Percentiles rank a stretch among this genome's conserved stretches.
These are phyloP conservation scores for Paradendryphiella salina DNA, from an alignment of 2,329 filamentous ascomycete species.

Conservation along the genomic window DNA sequence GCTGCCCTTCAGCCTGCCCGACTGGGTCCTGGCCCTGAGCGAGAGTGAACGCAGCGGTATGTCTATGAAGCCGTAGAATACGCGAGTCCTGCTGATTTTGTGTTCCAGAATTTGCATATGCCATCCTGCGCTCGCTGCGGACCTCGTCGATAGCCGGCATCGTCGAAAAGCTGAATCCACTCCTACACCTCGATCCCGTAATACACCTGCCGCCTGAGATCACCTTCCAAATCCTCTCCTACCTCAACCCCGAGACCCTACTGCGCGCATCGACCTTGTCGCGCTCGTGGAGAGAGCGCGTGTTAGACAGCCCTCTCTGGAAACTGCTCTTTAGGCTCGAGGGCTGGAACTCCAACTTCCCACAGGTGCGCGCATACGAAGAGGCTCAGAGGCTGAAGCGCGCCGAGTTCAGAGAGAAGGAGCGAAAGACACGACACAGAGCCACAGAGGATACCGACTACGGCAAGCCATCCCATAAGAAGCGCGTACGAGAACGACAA, in stretches of 20 bases:
- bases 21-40: constrained; percentile 59
- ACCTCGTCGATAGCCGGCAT: constrained; percentile 80
- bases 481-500: constrained; percentile 54
- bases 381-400: constrained; percentile 52
- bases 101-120: constrained; percentile 73
- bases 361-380: constrained; percentile 69
- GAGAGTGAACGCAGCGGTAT: constrained; percentile 61
- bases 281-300: constrained; percentile 76
- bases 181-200: constrained; percentile 92
- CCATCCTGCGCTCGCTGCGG: constrained; percentile 74
- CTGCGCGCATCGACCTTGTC: constrained; percentile 79
- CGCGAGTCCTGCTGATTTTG: constrained; percentile 7
- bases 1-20: constrained; percentile 51
- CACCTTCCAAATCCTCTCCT: constrained; percentile 84
- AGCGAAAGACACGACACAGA: constrained; percentile 53
- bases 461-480: constrained; percentile 58
- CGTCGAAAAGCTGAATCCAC: constrained; percentile 76
- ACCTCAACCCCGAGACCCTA: constrained; percentile 79
- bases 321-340: constrained; percentile 78
- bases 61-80: constrained; percentile 11
- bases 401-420: constrained; percentile 43
- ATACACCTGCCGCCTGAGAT: constrained; percentile 85
- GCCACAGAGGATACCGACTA: constrained; percentile 53
- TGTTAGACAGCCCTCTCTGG: constrained; percentile 85
- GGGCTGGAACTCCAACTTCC: constrained; percentile 75